Evolutionary conservation across 2,329 filamentous ascomycete species (phyloP), one percentile per base, ranked within the genome.

Genomic region (Elsinoe arachidis): DNA sequence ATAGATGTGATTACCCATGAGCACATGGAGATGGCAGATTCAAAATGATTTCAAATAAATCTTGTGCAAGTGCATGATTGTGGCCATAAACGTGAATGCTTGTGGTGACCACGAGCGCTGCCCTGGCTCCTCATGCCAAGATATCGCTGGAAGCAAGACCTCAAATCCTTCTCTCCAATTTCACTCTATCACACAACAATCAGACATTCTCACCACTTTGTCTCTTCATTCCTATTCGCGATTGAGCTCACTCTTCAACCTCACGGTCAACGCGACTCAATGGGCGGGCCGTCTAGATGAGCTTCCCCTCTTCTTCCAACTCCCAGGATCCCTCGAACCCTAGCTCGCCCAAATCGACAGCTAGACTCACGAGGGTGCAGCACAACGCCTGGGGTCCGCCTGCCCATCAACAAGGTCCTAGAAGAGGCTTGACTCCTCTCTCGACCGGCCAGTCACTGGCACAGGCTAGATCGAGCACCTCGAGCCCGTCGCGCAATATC

Each of bases 341-440:
- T 56, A 64, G 35, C 53, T 56, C 57, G 60, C 53, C 58, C 58
- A 70, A 68, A 65, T 49, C 59, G 51, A 35, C 62, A 44, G 60
- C 70, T 70, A 70, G 73, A 74, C 73, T 71, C 74, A 70, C 72
- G 55, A 64, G 64, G 61, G 69, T 75, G 70, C 75, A 80, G 73
- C 76, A 79, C 74, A 76, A 77, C 70, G 74, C 77, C 69, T 82
- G 80, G 80, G 78, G 77, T 73, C 73, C 75, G 69, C 73, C 77
- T 68, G 73, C 74, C 70, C 77, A 77, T 69, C 77, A 78, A 69
- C 75, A 78, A 65, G 75, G 71, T 70, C 72, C 76, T 69, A 79
- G 80, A 68, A 78, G 80, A 71, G 76, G 76, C 65, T 73, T 80
- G 68, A 76, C 81, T 65, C 80, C 81, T 68, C 78, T 83, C 66